phyloP scores from a whole-genome alignment of 768 basidiomycete species.

The Pulveroboletus frians region DNA sequence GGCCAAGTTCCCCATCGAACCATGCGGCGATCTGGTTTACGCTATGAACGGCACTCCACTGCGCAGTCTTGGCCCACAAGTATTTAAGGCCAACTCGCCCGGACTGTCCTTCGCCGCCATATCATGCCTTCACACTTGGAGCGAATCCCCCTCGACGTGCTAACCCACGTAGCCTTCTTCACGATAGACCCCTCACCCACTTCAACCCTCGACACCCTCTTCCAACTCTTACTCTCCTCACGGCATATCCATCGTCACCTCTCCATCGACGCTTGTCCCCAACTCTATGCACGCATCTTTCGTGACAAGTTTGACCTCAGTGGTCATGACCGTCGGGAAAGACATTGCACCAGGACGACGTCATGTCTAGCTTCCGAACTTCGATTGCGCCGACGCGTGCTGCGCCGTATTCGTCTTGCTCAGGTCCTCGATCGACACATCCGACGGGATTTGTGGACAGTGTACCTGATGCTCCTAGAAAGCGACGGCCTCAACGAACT shows the following conservation, averaged over 20 bases:
- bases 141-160: constrained; percentile 49
- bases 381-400: constrained; percentile 39
- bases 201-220: constrained; percentile 39
- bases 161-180: constrained; percentile 51
- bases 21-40: constrained; percentile 31
- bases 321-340: constrained; percentile 20
- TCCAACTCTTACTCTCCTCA: constrained; percentile 42
- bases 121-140: constrained; percentile 46
- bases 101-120: constrained; percentile 17
- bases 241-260: constrained; percentile 42
- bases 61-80: constrained; percentile 16
- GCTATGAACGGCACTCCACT: constrained; percentile 31
- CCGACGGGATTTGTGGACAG: constrained; percentile 49
- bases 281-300: constrained; percentile 55
- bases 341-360: constrained; percentile 33
- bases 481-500: constrained; percentile 44
- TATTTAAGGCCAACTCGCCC: constrained; percentile 22
- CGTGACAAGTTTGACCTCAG: constrained; percentile 43
- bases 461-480: constrained; percentile 58
- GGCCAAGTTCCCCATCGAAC: constrained; percentile 28
- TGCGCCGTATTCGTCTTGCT: constrained; percentile 42
- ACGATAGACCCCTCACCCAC: constrained; percentile 36
- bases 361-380: constrained; percentile 46
- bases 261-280: constrained; percentile 39
- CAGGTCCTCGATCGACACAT: constrained; percentile 27